phyloP scores from a whole-genome alignment of 345 rosid genomes.

The Salix koriyanagi region DNA sequence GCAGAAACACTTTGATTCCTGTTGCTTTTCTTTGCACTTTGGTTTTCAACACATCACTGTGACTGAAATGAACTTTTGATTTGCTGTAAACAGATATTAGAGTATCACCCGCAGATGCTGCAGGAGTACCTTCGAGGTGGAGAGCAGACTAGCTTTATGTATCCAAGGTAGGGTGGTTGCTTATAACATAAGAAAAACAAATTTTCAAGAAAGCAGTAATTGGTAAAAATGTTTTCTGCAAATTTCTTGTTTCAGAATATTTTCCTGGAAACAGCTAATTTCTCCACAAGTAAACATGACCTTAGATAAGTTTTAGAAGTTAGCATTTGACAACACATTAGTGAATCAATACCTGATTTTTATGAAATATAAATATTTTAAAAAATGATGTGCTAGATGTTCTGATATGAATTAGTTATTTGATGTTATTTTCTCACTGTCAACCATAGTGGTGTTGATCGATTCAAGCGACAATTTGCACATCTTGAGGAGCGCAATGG shows the following conservation, averaged over 20 bases:
- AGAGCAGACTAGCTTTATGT: constrained; percentile 95
- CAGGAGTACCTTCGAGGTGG: constrained; percentile 92
- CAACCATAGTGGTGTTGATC: constrained; percentile 82
- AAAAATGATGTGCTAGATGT: neutral
- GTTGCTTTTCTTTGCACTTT: constrained; percentile 8
- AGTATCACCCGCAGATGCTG: constrained; percentile 97
- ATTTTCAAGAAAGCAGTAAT: neutral
- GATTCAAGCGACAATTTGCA: constrained; percentile 97
- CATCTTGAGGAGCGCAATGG: constrained; percentile 87
- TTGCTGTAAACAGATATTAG: constrained; percentile 62
- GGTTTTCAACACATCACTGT: neutral
- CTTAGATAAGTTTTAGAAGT: neutral
- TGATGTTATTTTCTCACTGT: constrained; percentile 5
- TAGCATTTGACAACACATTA: neutral
- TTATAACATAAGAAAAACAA: neutral
- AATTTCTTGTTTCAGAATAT: neutral
- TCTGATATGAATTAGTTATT: neutral
- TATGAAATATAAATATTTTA: neutral
- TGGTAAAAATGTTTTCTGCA: neutral
- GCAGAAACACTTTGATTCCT: constrained; percentile 2
- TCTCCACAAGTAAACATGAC: neutral
- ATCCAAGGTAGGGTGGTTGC: constrained; percentile 55
- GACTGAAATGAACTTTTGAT: constrained; percentile 4
- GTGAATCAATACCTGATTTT: neutral
- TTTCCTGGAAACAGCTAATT: neutral